These are phyloP conservation scores for Kurtzmaniella quercitrusa DNA, from an alignment of 1,139 yeast genomes.

Conservation along the genomic window DNA sequence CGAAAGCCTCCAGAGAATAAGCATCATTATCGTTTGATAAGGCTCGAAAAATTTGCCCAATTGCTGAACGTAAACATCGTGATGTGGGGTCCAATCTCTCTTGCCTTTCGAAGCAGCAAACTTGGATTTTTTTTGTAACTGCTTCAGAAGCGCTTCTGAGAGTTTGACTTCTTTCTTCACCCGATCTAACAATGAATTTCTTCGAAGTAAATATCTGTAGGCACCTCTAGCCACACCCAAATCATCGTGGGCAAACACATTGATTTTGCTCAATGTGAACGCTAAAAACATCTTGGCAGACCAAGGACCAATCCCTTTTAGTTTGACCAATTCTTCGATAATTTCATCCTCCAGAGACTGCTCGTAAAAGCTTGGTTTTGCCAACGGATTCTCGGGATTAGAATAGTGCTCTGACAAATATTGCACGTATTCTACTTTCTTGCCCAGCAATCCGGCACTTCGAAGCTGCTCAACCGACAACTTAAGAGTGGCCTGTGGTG, in stretches of 20 bases:
- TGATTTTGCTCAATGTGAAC: conserved; percentile 61
- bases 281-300: conserved; percentile 83
- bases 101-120: conserved; percentile 38
- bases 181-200: conserved; percentile 48
- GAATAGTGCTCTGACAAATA: conserved; percentile 58
- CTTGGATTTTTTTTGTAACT: conserved; percentile 32
- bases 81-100: conserved; percentile 56
- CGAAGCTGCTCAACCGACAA: conserved; percentile 47
- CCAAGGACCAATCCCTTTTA: conserved; percentile 90
- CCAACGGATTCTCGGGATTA: conserved; percentile 31
- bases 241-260: conserved; percentile 76
- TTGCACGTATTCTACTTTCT: conserved; percentile 62
- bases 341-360: conserved; percentile 42
- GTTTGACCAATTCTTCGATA: conserved; percentile 46
- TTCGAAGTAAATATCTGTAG: conserved; percentile 52
- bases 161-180: conserved; percentile 30
- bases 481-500: conserved; percentile 44
- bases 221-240: conserved; percentile 83
- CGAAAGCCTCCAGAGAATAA: conserved; percentile 69
- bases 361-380: conserved; percentile 35
- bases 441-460: conserved; percentile 63
- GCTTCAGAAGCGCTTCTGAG: conserved; percentile 24
- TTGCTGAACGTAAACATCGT: conserved; percentile 53
- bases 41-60: conserved; percentile 63
- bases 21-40: conserved; percentile 63